Evolutionary conservation across 2,329 filamentous ascomycete species (phyloP), one percentile per base, ranked within the genome.

Genomic region (Graphilbum ipis-grandicollis): DNA sequence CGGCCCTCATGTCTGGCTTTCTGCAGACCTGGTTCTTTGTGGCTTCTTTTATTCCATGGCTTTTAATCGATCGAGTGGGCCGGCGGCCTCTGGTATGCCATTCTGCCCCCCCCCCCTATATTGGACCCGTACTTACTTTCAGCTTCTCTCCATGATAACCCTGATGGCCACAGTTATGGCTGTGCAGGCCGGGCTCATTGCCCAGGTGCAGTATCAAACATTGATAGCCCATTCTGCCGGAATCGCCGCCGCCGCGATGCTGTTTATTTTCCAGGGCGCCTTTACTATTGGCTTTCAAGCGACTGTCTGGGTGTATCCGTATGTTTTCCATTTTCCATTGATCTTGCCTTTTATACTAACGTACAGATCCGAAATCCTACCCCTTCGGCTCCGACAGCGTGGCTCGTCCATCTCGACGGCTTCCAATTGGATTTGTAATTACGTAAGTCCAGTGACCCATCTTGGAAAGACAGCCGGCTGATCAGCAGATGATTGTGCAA

Each of bases 41-140:
- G 3, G 40, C 42, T 1, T 39, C 42, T 2, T 39, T 36, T 21
- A 35, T 37, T 2, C 33, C 43, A 10, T 37, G 39, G 35, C 35
- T 41, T 18, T 23, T 45, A 9, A 71, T 79, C 22, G 78, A 83
- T 51, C 67, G 75, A 33, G 80, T 77, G 44, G 78, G 77, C 30
- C 67, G 78, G 37, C 75, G 76, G 46, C 74, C 75, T 59, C 58
- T 82, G 39, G 65, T 82, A 47, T 74, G 81, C 38, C n/a, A n/a
- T n/a, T n/a, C n/a, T n/a, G n/a, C n/a, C n/a, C n/a, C n/a, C n/a
- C n/a, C n/a, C n/a, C n/a, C n/a, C n/a, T n/a, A n/a, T n/a, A n/a
- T n/a, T n/a, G n/a, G n/a, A n/a, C n/a, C n/a, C n/a, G n/a, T n/a
- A n/a, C n/a, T n/a, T n/a, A n/a, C n/a, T n/a, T n/a, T n/a, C n/a